These are phyloP conservation scores for Lactarius sp. DNA, from an alignment of 768 basidiomycete species.

Conservation along the genomic window DNA sequence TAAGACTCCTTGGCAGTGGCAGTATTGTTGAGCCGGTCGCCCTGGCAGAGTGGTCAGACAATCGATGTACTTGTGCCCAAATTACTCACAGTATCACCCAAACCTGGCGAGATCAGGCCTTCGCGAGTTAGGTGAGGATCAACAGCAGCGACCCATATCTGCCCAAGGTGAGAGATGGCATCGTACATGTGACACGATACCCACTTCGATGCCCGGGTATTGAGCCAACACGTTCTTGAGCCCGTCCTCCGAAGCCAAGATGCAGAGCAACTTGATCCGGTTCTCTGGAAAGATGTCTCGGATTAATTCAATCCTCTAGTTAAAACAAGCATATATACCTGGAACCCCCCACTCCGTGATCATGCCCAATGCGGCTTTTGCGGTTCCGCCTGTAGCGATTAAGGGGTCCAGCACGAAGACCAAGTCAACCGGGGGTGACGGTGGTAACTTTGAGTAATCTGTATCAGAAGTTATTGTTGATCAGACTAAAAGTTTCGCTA, in stretches of 20 bases:
- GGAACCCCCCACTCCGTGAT: slow-evolving; percentile 78
- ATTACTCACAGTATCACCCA: slow-evolving; percentile 78
- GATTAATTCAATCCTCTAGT: background rate
- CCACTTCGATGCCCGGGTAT: slow-evolving; percentile 79
- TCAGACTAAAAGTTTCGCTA: background rate
- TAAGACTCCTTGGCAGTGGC: slow-evolving; percentile 35
- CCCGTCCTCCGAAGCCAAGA: slow-evolving; percentile 76
- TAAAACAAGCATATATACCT: slow-evolving; percentile 37
- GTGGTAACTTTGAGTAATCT: slow-evolving; percentile 92
- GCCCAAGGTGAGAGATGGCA: slow-evolving; percentile 4
- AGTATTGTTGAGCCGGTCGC: slow-evolving; percentile 83
- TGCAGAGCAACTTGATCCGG: slow-evolving; percentile 74
- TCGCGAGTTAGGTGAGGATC: slow-evolving; percentile 66
- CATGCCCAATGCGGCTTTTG: slow-evolving; percentile 83
- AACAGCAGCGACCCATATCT: slow-evolving; percentile 87
- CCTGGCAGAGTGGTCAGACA: slow-evolving; percentile 40
- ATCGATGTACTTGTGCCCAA: background rate
- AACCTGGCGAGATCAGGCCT: slow-evolving; percentile 83
- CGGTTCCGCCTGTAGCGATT: slow-evolving; percentile 92
- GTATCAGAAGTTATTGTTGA: background rate
- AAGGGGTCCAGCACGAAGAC: slow-evolving; percentile 90
- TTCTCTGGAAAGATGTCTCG: slow-evolving; percentile 37
- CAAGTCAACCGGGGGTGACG: slow-evolving; percentile 66
- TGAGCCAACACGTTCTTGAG: slow-evolving; percentile 56
- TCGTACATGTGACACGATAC: slow-evolving; percentile 16